Conservation (phyloP, 257 asterid species). For the Forsythia suspensa region DNA sequence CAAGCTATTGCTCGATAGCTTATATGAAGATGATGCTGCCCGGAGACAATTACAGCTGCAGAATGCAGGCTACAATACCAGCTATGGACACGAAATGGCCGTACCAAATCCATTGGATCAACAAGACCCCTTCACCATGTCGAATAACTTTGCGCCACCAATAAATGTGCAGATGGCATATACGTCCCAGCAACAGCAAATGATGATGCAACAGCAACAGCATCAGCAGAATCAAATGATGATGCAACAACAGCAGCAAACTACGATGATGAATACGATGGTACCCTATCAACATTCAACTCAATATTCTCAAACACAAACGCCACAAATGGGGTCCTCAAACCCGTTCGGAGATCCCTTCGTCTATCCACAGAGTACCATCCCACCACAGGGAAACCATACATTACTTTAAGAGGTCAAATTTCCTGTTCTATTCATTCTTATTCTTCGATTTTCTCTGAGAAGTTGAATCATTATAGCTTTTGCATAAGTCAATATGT, state of each 20-base stretch:
- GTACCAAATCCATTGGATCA: conserved; percentile 40
- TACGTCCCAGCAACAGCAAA: conserved; percentile 64
- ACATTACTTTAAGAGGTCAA: conserved; percentile 30
- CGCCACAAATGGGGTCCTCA: conserved; percentile 35
- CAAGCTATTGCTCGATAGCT: conserved; percentile 72
- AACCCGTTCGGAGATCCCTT: conserved; percentile 81
- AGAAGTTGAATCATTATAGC: background rate
- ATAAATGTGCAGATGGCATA: conserved; percentile 66
- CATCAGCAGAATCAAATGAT: background rate
- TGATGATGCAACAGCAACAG: conserved; percentile 34
- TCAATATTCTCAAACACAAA: conserved; percentile 50
- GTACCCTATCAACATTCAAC: conserved; percentile 32
- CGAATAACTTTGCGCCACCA: conserved; percentile 51
- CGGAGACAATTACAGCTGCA: conserved; percentile 65
- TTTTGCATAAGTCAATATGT: no score
- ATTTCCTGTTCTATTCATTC: background rate
- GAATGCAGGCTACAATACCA: conserved; percentile 59
- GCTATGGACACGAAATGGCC: conserved; percentile 36
- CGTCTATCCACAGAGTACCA: conserved; percentile 38
- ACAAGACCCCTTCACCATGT: conserved; percentile 65
- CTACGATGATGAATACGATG: conserved; percentile 33
- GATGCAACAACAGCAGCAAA: conserved; percentile 17
- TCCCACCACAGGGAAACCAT: conserved; percentile 54
- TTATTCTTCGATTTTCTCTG: conserved; percentile 6
- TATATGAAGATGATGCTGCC: conserved; percentile 70